Percentiles rank a stretch among this genome's conserved stretches.
These are phyloP conservation scores for Peniophora sp. DNA, from an alignment of 1,284 basidiomycete species.

Conservation along the genomic window DNA sequence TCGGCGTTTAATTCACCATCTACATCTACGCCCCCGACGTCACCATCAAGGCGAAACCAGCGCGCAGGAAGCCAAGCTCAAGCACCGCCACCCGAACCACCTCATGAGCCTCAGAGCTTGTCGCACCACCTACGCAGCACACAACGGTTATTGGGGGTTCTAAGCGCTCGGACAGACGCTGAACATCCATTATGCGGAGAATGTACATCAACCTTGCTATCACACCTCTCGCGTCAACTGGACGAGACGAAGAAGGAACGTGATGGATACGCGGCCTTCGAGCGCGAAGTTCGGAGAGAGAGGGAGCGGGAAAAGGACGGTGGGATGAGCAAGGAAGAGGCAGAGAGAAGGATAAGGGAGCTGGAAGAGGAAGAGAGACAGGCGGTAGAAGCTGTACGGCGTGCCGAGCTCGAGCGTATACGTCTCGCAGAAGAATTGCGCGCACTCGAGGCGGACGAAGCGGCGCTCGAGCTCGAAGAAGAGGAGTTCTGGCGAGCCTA, in stretches of 20 bases:
- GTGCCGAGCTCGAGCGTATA: slow-evolving; percentile 67
- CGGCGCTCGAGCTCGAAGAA: slow-evolving; percentile 68
- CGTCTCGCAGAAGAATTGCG: slow-evolving; percentile 70
- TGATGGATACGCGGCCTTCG: slow-evolving; percentile 89
- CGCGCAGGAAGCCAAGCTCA: slow-evolving; percentile 11
- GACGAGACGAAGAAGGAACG: slow-evolving; percentile 88
- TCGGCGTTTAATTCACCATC: slow-evolving; percentile 29
- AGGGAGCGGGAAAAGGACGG: slow-evolving; percentile 59
- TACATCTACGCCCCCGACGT: slow-evolving; percentile 12
- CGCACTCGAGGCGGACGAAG: slow-evolving; percentile 69
- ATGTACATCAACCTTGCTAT: slow-evolving; percentile 81
- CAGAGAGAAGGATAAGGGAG: slow-evolving; percentile 63
- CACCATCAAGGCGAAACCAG: too few species aligned
- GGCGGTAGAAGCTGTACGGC: slow-evolving; percentile 66
- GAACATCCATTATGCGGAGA: slow-evolving; percentile 95
- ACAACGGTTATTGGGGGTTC: slow-evolving; percentile 67
- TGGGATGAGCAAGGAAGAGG: slow-evolving; percentile 48
- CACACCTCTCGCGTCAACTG: slow-evolving; percentile 72
- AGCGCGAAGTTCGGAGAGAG: slow-evolving; percentile 76
- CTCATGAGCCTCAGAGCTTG: slow-evolving; percentile 57
- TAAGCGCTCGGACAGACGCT: slow-evolving; percentile 76
- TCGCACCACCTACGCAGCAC: slow-evolving; percentile 74
- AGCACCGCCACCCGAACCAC: slow-evolving; percentile 14
- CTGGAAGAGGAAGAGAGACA: slow-evolving; percentile 68
- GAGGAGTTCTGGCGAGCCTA: slow-evolving; percentile 83